A percentile compares a stretch with the other conserved stretches of the same genome.
Evolutionary conservation across 495 filamentous ascomycete species (phyloP).

Genomic region (Halenospora varia): DNA sequence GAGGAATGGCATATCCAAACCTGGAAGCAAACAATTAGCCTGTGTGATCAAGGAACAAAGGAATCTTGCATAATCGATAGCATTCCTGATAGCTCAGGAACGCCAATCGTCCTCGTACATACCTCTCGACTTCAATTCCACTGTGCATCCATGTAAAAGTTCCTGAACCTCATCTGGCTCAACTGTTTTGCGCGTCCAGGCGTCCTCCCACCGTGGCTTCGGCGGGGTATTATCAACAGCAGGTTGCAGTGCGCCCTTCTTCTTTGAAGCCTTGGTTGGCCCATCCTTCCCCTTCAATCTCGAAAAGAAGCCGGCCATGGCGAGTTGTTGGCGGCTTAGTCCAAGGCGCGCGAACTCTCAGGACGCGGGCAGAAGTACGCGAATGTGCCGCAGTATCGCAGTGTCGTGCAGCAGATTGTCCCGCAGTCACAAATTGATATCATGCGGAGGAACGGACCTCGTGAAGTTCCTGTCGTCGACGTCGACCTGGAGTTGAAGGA

Average conservation of each 20-base stretch:
- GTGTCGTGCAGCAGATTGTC: background rate
- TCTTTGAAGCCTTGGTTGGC: conserved; percentile 51
- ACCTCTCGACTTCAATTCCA: conserved; percentile 94
- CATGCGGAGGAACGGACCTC: background rate
- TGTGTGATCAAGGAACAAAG: conserved; percentile 4
- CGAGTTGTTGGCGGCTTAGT: background rate
- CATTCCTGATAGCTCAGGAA: background rate
- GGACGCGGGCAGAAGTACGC: background rate
- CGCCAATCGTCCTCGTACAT: conserved; percentile 29
- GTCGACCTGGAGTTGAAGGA: background rate
- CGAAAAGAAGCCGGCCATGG: conserved; percentile 64
- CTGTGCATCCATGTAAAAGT: conserved; percentile 75
- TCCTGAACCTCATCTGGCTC: conserved; percentile 89
- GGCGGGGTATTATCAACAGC: conserved; percentile 43
- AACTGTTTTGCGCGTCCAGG: conserved; percentile 82
- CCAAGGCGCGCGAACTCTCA: background rate
- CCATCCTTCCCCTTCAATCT: conserved; percentile 70
- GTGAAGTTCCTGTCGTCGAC: background rate
- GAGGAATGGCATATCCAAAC: conserved; percentile 85
- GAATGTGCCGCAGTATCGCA: background rate
- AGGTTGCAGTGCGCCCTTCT: conserved; percentile 49
- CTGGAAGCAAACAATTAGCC: conserved; percentile 45
- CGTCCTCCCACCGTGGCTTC: conserved; percentile 83
- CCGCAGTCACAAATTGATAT: background rate
- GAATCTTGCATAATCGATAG: conserved; percentile 20